A percentile compares a stretch with the other conserved stretches of the same genome.
Evolutionary conservation across 2,329 filamentous ascomycete species (phyloP).

Genomic region (Monosporascus sp.): DNA sequence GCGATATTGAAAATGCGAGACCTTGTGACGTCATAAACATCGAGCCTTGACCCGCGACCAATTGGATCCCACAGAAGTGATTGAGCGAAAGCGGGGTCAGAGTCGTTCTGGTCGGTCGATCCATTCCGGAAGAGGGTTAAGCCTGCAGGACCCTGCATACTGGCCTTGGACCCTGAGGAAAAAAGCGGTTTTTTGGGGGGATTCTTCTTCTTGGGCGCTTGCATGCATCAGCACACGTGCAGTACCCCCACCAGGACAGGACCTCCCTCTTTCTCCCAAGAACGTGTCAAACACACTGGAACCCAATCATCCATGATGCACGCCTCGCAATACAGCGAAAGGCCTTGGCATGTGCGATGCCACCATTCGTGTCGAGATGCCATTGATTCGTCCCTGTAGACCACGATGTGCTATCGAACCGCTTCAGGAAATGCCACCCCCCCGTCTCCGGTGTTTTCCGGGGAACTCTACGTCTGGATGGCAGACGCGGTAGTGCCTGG

Average conservation of each 20-base stretch:
- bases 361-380: neutral
- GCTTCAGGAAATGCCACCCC: slow-evolving; percentile 7
- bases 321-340: no score
- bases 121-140: neutral
- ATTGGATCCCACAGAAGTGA: neutral
- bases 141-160: slow-evolving; percentile 9
- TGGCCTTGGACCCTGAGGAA: slow-evolving; percentile 6
- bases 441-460: slow-evolving; percentile 49
- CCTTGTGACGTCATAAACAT: neutral
- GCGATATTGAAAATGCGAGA: neutral
- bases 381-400: neutral
- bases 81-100: neutral
- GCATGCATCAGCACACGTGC: no score
- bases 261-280: no score
- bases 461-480: slow-evolving; percentile 83
- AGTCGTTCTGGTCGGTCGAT: neutral
- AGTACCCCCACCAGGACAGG: no score
- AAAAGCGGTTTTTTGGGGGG: neutral
- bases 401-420: neutral
- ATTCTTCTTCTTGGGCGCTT: no score
- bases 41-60: neutral
- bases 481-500: slow-evolving; percentile 88
- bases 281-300: no score
- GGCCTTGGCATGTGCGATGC: no score
- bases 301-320: no score